A percentile compares a stretch with the other conserved stretches of the same genome.
These are phyloP conservation scores for Hygrocybe punicea DNA, from an alignment of 768 basidiomycete species.

Conservation along the genomic window DNA sequence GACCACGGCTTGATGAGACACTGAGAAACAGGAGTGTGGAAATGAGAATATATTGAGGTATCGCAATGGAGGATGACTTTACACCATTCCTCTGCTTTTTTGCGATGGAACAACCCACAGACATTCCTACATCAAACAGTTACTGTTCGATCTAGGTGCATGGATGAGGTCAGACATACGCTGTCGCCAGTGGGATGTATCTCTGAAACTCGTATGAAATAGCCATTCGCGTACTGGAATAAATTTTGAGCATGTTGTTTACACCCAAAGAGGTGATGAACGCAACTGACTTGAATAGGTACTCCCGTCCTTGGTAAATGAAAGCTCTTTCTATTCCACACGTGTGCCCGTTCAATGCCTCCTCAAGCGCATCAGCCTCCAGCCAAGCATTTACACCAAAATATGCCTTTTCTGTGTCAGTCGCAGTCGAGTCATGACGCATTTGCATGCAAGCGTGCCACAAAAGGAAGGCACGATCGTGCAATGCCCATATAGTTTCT, in stretches of 20 bases:
- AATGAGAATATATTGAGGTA: conserved; percentile 8
- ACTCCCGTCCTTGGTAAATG: conserved; percentile 68
- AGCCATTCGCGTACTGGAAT: conserved; percentile 59
- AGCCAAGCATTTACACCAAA: conserved; percentile 69
- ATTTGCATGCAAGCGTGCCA: conserved; percentile 72
- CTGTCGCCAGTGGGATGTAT: conserved; percentile 56
- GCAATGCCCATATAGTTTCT: conserved; percentile 72
- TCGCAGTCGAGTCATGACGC: conserved; percentile 40
- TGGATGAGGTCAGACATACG: conserved; percentile 37
- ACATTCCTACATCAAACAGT: conserved; percentile 35
- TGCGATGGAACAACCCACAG: conserved; percentile 40
- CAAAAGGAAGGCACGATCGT: conserved; percentile 63
- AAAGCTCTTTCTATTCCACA: conserved; percentile 66
- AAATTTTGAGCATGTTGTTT: not conserved
- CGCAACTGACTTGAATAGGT: conserved; percentile 65
- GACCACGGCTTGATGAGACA: conserved; percentile 57
- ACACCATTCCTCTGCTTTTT: conserved; percentile 68
- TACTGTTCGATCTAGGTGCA: not conserved
- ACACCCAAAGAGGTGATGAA: not conserved
- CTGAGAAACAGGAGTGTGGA: conserved; percentile 36
- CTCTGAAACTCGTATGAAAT: conserved; percentile 68
- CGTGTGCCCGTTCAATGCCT: conserved; percentile 57
- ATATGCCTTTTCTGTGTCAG: conserved; percentile 52
- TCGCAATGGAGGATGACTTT: conserved; percentile 28
- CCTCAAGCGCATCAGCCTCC: conserved; percentile 65